Base-by-base conservation (phyloP, 306 rosid species). In the Begonia fuchsioides region DNA sequence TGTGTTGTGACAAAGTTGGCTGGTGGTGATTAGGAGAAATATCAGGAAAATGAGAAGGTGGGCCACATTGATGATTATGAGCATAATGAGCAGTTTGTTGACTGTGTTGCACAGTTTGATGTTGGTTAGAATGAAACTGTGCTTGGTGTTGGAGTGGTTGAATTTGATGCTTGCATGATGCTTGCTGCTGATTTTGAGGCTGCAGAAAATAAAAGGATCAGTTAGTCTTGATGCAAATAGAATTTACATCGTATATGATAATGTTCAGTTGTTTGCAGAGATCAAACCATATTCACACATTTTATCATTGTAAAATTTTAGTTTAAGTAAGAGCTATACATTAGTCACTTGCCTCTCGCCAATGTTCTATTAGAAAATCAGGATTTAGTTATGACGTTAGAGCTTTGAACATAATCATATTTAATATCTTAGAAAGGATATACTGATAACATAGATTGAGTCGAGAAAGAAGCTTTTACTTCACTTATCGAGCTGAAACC, bases 1-100 rank as follows among this genome's bases (percentile, higher is more conserved):
- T 72, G 67, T 84, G 93, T 64, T 78, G 97, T 51, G 95, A 76
- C 40, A 88, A 59, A 54, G 95, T 70, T 32, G 80, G 71, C 11
- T 90, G 66, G 59, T 78, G 97, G 66, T 84, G 97, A 75, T 75
- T 54, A 71, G 78, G 93, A 64, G 93, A 44, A 40, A 90, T 76
- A 53, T 81, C 95, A 44, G 88, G 56, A 18, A 88, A 72, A 52
- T 88, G 90, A 3, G 88, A 74, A 60, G 93, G 64, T 13, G 77
- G 77, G 11, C 72, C 80, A 20, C 79, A 74, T 54, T 83, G 93
- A 69, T 85, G 86, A 61, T 61, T 83, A 50, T 88, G 88, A 61
- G 95, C 58, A 72, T 76, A 84, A 39, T 82, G 81, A 54, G 73
- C 53, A 17, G 73, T 66, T 39, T 80, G 94, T 62, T 70, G 94